These are phyloP conservation scores for Pyrenochaeta sp. DNA, from an alignment of 2,329 filamentous ascomycete genomes.

Conservation along the genomic window DNA sequence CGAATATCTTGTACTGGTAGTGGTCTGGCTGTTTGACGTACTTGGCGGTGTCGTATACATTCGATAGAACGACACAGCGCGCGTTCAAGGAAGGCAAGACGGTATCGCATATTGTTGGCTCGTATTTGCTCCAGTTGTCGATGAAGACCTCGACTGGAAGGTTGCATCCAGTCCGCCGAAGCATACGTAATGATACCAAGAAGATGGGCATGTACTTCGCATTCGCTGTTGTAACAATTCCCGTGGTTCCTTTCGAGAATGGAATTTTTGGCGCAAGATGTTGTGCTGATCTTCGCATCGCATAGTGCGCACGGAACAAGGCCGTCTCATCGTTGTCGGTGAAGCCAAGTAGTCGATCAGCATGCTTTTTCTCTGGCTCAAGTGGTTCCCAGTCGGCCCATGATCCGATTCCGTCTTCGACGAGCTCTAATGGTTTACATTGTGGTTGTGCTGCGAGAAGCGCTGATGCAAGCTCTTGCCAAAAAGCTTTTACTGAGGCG, in stretches of 20 bases:
- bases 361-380: constrained; percentile 12
- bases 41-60: constrained; percentile 25
- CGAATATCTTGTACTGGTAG: constrained; percentile 66
- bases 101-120: constrained; percentile 49
- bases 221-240: constrained; percentile 62
- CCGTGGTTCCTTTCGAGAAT: constrained; percentile 53
- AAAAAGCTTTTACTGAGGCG: constrained; percentile 18
- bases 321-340: constrained; percentile 27
- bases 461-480: constrained; percentile 23
- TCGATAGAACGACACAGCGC: constrained; percentile 47
- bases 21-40: constrained; percentile 27
- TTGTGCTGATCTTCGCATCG: constrained; percentile 28
- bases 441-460: constrained; percentile 24
- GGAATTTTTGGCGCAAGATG: constrained; percentile 42
- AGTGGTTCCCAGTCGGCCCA: constrained; percentile 21
- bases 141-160: constrained; percentile 60
- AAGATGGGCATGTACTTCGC: constrained; percentile 59
- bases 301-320: constrained; percentile 28
- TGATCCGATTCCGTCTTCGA: constrained; percentile 9
- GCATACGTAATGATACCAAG: constrained; percentile 61
- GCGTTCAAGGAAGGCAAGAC: constrained; percentile 51
- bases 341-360: constrained; percentile 24
- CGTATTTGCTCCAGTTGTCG: constrained; percentile 46
- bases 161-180: constrained; percentile 60
- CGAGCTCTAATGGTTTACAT: constrained; percentile 18